Conservation (phyloP, 306 rosid genomes). For the Prunus mongolica region DNA sequence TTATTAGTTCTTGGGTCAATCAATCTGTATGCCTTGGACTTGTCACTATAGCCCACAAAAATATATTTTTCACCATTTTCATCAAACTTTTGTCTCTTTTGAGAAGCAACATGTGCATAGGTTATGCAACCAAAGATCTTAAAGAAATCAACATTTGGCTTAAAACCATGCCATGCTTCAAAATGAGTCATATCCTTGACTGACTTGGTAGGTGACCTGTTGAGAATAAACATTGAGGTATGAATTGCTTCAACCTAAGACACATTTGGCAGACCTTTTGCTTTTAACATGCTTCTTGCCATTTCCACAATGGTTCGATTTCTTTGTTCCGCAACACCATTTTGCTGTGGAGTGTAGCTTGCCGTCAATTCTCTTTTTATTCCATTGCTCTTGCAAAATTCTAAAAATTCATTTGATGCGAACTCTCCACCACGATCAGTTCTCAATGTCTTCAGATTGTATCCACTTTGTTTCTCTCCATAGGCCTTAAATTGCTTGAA, state of each 20-base stretch:
- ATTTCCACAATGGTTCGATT: no score
- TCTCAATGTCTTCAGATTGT: not conserved
- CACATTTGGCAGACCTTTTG: not conserved
- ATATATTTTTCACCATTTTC: not conserved
- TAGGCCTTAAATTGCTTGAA: not conserved
- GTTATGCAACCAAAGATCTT: not conserved
- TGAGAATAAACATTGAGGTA: not conserved
- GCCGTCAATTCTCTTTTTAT: not conserved
- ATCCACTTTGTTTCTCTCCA: not conserved
- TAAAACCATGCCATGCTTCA: not conserved
- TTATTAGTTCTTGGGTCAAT: not conserved
- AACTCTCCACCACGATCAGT: constrained; percentile 6
- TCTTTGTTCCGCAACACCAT: not conserved
- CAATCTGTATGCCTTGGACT: not conserved
- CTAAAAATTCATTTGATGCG: not conserved
- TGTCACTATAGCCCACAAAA: not conserved
- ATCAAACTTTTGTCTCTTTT: not conserved
- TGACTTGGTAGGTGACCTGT: not conserved
- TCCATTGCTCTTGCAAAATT: not conserved
- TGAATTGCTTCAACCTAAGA: not conserved
- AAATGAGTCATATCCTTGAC: not conserved
- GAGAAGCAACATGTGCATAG: not conserved
- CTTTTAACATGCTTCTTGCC: no score
- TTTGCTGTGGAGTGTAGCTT: not conserved
- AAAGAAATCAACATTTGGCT: not conserved